Base-by-base conservation (phyloP, 1,139 yeast species). In the Yamadazyma pseudoaaseri region DNA sequence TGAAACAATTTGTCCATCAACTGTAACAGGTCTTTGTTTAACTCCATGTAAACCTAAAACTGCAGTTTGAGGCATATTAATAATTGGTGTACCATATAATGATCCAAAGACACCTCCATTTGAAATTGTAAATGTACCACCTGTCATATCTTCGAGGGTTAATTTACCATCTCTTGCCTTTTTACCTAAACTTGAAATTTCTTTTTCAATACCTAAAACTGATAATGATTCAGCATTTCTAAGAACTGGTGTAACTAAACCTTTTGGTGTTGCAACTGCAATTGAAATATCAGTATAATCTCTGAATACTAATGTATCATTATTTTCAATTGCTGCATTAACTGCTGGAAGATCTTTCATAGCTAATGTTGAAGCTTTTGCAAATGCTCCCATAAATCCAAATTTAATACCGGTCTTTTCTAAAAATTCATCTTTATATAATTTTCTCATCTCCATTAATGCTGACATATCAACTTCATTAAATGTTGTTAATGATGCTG, bases 71-170 rank as follows among this genome's bases (percentile, higher is more conserved):
- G 98, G 98, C 79, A 86, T 72, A 77, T 92, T 92, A 64, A 92
- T 92, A 67, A 92, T 92, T 58, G 99, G 99, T 36, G 99, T 92
- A 62, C 98, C 98, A 66, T 86, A 87, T 51, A 92, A 74, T 22
- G 98, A 92, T 45, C 99, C 99, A 55, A 92, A 92, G 41, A 92
- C 97, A 65, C 99, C 99, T 62, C 99, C 99, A 71, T 92, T 92
- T 41, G 98, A 92, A 56, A 92, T 92, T 57, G 99, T 92, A 74
- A 92, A 90, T 43, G 97, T 90, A 65, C 99, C 99, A 63, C 99
- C 98, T 43, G 97, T 80, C 98, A 94, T 92, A 65, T 92, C 99
- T 73, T 92, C 99, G 50, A 92, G 72, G 38, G 97, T 86, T 58
- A 92, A 79, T 72, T 92, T 90, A 58, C 94, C 94, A 60, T 92